Conservation (phyloP, 179 eudicot species). For the Vitellaria paradoxa region DNA sequence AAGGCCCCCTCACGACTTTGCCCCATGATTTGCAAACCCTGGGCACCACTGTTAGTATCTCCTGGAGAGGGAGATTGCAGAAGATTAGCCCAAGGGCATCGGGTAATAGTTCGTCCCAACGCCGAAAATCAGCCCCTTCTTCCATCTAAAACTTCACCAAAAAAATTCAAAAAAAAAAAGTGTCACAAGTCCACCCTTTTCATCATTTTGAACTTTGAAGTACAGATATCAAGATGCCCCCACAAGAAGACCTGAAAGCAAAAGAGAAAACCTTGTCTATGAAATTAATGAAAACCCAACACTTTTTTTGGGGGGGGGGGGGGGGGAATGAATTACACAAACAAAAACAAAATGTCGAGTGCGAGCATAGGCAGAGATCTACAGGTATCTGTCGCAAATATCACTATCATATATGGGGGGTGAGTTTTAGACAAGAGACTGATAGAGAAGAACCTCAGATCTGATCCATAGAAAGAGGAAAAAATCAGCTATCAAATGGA, state of each 20-base stretch:
- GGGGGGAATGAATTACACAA: too few species aligned
- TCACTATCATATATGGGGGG: background rate
- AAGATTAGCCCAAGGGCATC: conserved; percentile 71
- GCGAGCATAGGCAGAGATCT: background rate
- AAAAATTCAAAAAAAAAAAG: background rate
- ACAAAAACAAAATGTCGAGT: background rate
- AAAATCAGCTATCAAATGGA: background rate
- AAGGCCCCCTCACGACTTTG: conserved; percentile 64
- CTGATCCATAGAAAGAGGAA: conserved; percentile 2
- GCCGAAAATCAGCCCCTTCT: conserved; percentile 34
- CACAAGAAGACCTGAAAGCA: background rate
- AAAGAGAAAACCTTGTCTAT: background rate
- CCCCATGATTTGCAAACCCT: conserved; percentile 77
- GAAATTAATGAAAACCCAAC: background rate
- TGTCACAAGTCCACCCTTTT: background rate
- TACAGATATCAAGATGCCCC: background rate
- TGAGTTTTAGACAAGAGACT: conserved; percentile 8
- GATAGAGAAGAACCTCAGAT: conserved; percentile 5
- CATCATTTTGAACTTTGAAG: background rate
- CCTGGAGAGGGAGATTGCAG: conserved; percentile 49
- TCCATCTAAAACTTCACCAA: conserved; percentile 33
- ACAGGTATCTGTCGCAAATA: background rate
- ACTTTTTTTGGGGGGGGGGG: background rate
- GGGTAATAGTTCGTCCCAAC: conserved; percentile 74
- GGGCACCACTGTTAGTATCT: conserved; percentile 58